Conservation (phyloP, 148 eudicot species). For the Rhododendron ovatum region DNA sequence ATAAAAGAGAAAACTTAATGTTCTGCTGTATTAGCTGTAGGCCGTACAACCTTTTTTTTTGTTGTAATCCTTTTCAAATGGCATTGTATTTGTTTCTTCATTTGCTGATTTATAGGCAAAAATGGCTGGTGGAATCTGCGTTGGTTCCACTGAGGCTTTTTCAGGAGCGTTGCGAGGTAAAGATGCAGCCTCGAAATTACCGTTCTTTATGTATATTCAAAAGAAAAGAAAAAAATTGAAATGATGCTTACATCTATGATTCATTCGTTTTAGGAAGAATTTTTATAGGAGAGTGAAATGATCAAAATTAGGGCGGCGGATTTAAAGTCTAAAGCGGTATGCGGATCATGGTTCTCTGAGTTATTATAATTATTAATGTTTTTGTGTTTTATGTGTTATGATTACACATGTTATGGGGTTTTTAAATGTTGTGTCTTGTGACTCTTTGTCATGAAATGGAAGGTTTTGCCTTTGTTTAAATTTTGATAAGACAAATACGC, state of each 20-base stretch:
- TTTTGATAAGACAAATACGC: too few relatives aligned
- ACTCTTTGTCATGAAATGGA: background rate
- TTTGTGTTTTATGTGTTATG: background rate
- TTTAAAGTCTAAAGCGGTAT: slow-evolving; percentile 96
- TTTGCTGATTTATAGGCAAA: slow-evolving; percentile 58
- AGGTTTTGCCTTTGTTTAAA: background rate
- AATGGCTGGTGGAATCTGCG: slow-evolving; percentile 88
- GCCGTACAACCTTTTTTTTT: background rate
- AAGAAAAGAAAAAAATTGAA: background rate
- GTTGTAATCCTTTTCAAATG: background rate
- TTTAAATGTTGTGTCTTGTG: background rate
- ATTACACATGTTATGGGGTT: background rate
- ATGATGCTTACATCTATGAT: background rate
- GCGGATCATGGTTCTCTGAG: background rate
- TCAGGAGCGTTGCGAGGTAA: slow-evolving; percentile 98
- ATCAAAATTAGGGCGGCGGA: slow-evolving; percentile 95
- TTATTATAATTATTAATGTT: background rate
- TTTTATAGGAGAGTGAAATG: slow-evolving; percentile 95
- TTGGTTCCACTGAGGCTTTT: slow-evolving; percentile 78
- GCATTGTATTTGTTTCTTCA: slow-evolving; percentile 3
- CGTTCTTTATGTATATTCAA: slow-evolving; percentile 7
- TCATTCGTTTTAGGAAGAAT: slow-evolving; percentile 64
- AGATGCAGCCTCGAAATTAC: background rate
- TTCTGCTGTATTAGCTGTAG: background rate
- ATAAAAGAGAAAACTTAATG: background rate